phyloP scores from a whole-genome alignment of 768 basidiomycete species.

The Trametes gibbosa region DNA sequence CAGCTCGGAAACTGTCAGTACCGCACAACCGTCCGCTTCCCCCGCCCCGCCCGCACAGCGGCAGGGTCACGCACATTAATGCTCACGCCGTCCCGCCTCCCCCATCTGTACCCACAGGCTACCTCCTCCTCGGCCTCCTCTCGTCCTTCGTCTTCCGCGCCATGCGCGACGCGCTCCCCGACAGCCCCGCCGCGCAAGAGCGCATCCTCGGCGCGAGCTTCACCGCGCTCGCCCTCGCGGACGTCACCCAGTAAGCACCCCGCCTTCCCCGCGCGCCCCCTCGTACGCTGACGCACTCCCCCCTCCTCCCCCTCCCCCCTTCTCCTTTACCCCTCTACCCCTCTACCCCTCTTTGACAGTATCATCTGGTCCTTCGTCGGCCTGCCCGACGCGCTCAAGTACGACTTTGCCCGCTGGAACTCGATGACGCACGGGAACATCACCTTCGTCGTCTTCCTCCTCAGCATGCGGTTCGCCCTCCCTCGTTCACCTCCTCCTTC shows the following conservation, averaged over 20 bases:
- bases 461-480: slow-evolving; percentile 49
- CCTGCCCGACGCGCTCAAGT: slow-evolving; percentile 56
- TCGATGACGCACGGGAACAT: slow-evolving; percentile 76
- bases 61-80: no score
- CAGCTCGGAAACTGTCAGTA: slow-evolving; percentile 65
- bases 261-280: no score
- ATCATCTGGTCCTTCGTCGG: slow-evolving; percentile 54
- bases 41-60: no score
- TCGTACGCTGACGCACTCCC: no score
- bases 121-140: slow-evolving; percentile 59
- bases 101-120: slow-evolving; percentile 39
- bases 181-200: slow-evolving; percentile 62
- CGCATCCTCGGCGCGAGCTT: slow-evolving; percentile 63
- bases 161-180: slow-evolving; percentile 54
- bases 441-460: slow-evolving; percentile 55
- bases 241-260: slow-evolving; percentile 63
- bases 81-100: no score
- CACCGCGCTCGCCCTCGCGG: slow-evolving; percentile 62
- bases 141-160: slow-evolving; percentile 68
- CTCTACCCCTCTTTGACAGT: no score
- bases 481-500: not conserved
- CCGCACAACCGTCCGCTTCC: no score
- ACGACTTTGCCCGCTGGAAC: slow-evolving; percentile 58
- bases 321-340: not conserved
- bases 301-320: no score